Evolutionary conservation across 1,284 basidiomycete genomes (phyloP), one percentile per base, ranked within the genome.

Genomic region (Marasmius oreades): DNA sequence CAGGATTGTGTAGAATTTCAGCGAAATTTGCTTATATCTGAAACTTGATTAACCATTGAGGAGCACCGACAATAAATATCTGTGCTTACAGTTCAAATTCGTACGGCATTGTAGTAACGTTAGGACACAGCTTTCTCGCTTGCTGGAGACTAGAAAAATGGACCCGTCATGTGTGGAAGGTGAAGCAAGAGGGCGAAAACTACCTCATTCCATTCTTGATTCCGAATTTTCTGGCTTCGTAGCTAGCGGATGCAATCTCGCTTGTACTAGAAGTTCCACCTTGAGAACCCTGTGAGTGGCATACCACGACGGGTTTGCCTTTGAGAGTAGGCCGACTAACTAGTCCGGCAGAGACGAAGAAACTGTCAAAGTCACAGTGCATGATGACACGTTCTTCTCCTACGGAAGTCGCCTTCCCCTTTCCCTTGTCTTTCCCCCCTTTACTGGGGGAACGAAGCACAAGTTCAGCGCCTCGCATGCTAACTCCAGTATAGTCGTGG

Each of bases 311-410:
- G 0, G 96, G 92, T 67, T 91, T 92, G 1, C 93, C 93, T 52
- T 82, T 84, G 42, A 96, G 70, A 57, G 95, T 80, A 0, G 92
- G 92, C 0, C 92, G 77, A 53, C 79, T 82, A 2, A 91, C 77
- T 47, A 96, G 70, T 0, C 93, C 92, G n/a, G 88, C 94, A 1
- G 91, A 87, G 11, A 98, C 95, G 67, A 99, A 99, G 78, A 98
- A 99, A 65, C 90, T 93, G 68, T 99, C 96, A 66, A 99, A 98
- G 70, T 98, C 95, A 65, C 93, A 92, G 66, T 98, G 95, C 82
- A 97, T 90, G 64, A 96, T 90, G 16, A 92, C 82, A 12, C 82
- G 79, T 47, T 88, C 82, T 33, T 72, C 70, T 7, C 64, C 66
- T 23, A 69, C 67, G 1, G 61, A 47, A 20, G 60, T 47, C 8